These are phyloP conservation scores for Capsella rubella DNA, from an alignment of 441 rosid genomes.

Conservation along the genomic window DNA sequence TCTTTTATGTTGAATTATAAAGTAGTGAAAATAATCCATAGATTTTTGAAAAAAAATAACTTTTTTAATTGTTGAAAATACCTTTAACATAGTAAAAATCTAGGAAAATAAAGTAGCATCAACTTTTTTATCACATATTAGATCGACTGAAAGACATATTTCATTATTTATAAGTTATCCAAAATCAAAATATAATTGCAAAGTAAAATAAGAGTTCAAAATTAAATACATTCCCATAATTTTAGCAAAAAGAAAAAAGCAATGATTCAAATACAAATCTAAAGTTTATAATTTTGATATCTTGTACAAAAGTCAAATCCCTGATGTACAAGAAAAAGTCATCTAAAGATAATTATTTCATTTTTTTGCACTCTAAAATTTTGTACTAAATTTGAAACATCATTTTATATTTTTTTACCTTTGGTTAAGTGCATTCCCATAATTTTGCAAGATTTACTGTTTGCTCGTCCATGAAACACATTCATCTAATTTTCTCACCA, in stretches of 20 bases:
- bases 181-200: neutral
- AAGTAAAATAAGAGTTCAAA: neutral
- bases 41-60: too few relatives aligned
- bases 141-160: neutral
- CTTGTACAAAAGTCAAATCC: neutral
- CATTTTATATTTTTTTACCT: too few relatives aligned
- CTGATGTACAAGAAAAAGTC: neutral
- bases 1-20: too few relatives aligned
- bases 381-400: too few relatives aligned
- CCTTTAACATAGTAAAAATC: neutral
- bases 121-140: neutral
- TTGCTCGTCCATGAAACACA: too few relatives aligned
- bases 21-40: too few relatives aligned
- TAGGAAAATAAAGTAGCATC: neutral
- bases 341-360: neutral
- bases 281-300: neutral
- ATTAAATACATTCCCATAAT: neutral
- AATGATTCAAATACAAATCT: neutral
- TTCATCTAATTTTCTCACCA: too few relatives aligned
- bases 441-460: too few relatives aligned
- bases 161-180: neutral
- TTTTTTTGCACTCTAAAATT: too few relatives aligned
- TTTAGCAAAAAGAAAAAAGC: neutral
- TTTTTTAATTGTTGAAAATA: neutral
- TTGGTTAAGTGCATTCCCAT: too few relatives aligned